These are phyloP conservation scores for Chaetomiaceae sp. DNA, from an alignment of 2,329 filamentous ascomycete species.

Conservation along the genomic window DNA sequence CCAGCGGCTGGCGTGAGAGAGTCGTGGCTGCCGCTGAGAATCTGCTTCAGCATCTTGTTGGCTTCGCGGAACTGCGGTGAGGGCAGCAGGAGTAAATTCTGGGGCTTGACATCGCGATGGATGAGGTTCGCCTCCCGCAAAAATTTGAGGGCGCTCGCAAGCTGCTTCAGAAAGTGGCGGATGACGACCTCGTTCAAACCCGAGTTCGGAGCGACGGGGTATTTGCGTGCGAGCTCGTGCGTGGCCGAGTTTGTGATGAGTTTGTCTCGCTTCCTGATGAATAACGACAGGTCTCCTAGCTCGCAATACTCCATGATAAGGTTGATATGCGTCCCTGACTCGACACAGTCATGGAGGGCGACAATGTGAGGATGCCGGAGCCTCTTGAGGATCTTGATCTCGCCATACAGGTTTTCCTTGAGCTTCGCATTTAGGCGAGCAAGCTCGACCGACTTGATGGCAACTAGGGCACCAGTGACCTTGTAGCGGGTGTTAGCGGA, in stretches of 20 bases:
- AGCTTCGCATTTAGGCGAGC: constrained; percentile 90
- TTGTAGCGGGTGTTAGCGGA: constrained; percentile 35
- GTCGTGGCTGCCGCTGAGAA: constrained; percentile 72
- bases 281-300: constrained; percentile 86
- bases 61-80: constrained; percentile 66
- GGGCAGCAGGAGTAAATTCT: constrained; percentile 88
- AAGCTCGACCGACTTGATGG: constrained; percentile 94
- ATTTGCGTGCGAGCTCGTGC: constrained; percentile 86
- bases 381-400: constrained; percentile 92
- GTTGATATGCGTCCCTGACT: constrained; percentile 84
- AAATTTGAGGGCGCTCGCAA: constrained; percentile 87
- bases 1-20: constrained; percentile 78
- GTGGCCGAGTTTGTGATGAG: constrained; percentile 76
- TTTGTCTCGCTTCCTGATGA: constrained; percentile 90
- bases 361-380: constrained; percentile 96
- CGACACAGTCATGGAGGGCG: constrained; percentile 88
- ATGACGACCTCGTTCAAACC: constrained; percentile 97
- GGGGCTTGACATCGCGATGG: constrained; percentile 95
- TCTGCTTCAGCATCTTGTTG: constrained; percentile 59
- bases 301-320: constrained; percentile 99
- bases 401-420: constrained; percentile 89
- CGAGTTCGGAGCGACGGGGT: constrained; percentile 75
- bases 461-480: constrained; percentile 77
- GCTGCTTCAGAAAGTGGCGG: constrained; percentile 92
- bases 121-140: constrained; percentile 81